Conservation (phyloP, 2,329 filamentous ascomycete species). For the Cryphonectria japonica region DNA sequence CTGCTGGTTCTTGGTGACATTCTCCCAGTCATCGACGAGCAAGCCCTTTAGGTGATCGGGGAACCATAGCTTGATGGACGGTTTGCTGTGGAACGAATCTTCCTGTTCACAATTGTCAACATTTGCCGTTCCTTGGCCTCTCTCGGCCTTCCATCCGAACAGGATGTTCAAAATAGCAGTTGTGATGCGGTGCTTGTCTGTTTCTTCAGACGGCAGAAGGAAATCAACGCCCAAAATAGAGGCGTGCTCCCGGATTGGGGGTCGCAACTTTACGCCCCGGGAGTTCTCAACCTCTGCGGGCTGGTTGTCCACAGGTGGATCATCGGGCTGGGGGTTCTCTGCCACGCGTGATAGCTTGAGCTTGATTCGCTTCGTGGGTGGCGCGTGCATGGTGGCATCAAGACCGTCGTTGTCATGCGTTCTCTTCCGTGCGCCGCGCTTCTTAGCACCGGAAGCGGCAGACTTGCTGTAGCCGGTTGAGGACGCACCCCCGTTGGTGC, state of each 20-base stretch:
- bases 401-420: background rate
- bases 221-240: background rate
- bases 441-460: background rate
- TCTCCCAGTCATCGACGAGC: slow-evolving; percentile 98
- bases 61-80: slow-evolving; percentile 82
- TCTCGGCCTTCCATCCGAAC: background rate
- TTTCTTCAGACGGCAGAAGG: background rate
- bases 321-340: background rate
- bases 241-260: background rate
- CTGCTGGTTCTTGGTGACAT: slow-evolving; percentile 92
- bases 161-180: background rate
- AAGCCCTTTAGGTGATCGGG: slow-evolving; percentile 90
- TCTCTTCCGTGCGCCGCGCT: background rate
- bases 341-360: background rate
- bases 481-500: background rate
- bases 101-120: slow-evolving; percentile 61
- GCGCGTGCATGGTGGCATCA: background rate
- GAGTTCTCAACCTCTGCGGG: background rate
- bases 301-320: background rate
- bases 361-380: slow-evolving; percentile 6
- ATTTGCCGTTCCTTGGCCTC: background rate
- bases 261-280: slow-evolving; percentile 8
- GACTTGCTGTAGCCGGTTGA: background rate
- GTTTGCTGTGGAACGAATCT: slow-evolving; percentile 81
- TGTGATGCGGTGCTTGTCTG: background rate